Base-by-base conservation (phyloP, 768 basidiomycete genomes). In the Dendrothele bispora region DNA sequence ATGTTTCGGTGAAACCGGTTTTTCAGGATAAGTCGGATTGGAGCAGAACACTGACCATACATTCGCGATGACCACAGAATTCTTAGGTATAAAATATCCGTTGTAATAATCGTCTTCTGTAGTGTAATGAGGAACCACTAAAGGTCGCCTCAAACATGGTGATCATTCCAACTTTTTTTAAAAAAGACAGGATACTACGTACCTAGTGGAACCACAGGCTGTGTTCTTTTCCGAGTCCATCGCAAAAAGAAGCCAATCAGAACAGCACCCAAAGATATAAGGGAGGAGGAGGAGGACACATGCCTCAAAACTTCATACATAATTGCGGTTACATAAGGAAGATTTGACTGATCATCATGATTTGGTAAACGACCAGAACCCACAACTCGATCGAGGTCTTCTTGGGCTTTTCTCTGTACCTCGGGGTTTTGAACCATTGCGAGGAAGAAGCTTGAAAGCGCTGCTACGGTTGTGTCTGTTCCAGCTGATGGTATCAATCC, bases 271-370 rank as follows among this genome's bases (percentile, higher is more conserved):
- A n/a, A n/a, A n/a, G n/a, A n/a, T n/a, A n/a, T n/a, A n/a, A n/a
- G n/a, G n/a, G n/a, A n/a, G n/a, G n/a, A n/a, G n/a, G 32, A 10
- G 24, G 36, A n/a, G 12, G 43, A 32, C 32, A 10, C 15, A 25
- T 10, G 12, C 10, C 48, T 10, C 7, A 38, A n/a, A 10, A 34
- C 18, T 20, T 69, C 65, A 12, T 43, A 64, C 4, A 67, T 37
- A 35, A 64, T 53, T 7, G 63, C 65, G 18, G 62, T 56, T 17
- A 69, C 40, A 39, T 66, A 69, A 0, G 67, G 65, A 8, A 67
- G 55, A 2, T 53, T 47, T 1, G 47, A 36, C 30, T 55, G 47
- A 39, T 66, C 63, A 5, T 57, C 51, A 24, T 67, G 65, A 21
- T 46, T 14, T 8, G 67, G 63, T 0, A 69, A 43, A 21, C 54